These are phyloP conservation scores for Quercus phellos DNA, from an alignment of 331 rosid genomes.

Conservation along the genomic window DNA sequence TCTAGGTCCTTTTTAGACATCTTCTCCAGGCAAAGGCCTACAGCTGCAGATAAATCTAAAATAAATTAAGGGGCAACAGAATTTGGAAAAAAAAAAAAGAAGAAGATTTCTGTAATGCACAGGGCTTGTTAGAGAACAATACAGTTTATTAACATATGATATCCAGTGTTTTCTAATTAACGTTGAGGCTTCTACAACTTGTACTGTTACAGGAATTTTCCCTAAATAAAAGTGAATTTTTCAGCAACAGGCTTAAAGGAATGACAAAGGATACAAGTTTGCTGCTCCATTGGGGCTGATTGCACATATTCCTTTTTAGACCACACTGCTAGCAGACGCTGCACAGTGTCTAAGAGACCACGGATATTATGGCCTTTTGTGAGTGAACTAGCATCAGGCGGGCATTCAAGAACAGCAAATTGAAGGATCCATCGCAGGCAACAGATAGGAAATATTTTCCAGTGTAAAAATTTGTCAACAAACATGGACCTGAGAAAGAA, in stretches of 20 bases:
- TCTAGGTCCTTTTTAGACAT: slow-evolving; percentile 75
- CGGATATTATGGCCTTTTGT: slow-evolving; percentile 32
- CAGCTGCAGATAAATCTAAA: slow-evolving; percentile 84
- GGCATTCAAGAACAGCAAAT: slow-evolving; percentile 61
- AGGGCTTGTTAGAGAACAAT: not conserved
- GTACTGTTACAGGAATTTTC: not conserved
- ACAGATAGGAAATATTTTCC: slow-evolving; percentile 87
- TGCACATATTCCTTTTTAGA: slow-evolving; percentile 83
- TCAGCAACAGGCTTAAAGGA: not conserved
- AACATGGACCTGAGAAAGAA: slow-evolving; percentile 65
- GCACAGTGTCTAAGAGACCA: slow-evolving; percentile 46
- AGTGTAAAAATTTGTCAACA: slow-evolving; percentile 72
- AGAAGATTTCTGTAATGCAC: slow-evolving; percentile 12
- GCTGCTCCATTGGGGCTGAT: slow-evolving; percentile 79
- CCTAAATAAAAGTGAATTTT: slow-evolving; percentile 1
- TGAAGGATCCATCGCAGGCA: slow-evolving; percentile 95
- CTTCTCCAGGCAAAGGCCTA: slow-evolving; percentile 75
- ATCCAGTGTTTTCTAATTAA: not conserved
- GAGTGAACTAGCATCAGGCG: slow-evolving; percentile 47
- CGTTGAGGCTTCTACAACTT: not conserved
- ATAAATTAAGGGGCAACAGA: slow-evolving; percentile 35
- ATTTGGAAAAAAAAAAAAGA: slow-evolving; percentile 16
- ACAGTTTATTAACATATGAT: not conserved
- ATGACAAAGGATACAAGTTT: slow-evolving; percentile 77
- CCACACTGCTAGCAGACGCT: slow-evolving; percentile 66